Percentiles rank a stretch among this genome's conserved stretches.
Conservation (phyloP, 768 basidiomycete species). For the Trametes villosa region DNA sequence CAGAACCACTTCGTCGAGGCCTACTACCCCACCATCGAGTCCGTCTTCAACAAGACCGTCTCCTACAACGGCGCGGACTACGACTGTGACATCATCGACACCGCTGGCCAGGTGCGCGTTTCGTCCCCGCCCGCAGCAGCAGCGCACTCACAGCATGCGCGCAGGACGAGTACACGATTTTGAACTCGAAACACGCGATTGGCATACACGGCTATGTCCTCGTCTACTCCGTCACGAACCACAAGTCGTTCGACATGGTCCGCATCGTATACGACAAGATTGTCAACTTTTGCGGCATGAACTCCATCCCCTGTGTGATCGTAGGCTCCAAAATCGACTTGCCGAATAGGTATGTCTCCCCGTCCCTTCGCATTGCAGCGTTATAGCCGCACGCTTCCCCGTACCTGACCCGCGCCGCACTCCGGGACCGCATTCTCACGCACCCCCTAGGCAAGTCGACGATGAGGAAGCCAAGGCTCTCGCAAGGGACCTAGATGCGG, state of each 20-base stretch:
- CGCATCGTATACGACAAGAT: constrained; percentile 94
- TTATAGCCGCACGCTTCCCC: constrained; percentile 13
- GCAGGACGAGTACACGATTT: constrained; percentile 94
- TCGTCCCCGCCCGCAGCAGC: constrained; percentile 12
- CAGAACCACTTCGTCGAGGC: constrained; percentile 90
- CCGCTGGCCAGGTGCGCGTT: constrained; percentile 86
- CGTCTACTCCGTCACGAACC: constrained; percentile 91
- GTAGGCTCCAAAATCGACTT: constrained; percentile 94
- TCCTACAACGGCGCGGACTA: constrained; percentile 89
- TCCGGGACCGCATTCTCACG: constrained; percentile 38
- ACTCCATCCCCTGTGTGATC: constrained; percentile 89
- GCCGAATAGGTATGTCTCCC: constrained; percentile 60
- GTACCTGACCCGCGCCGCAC: constrained; percentile 24
- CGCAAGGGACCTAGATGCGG: constrained; percentile 71
- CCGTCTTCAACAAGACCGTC: constrained; percentile 83
- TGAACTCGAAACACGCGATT: constrained; percentile 92
- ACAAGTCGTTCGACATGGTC: constrained; percentile 94
- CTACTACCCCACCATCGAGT: constrained; percentile 96
- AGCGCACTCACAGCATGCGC: background rate
- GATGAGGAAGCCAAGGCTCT: constrained; percentile 74
- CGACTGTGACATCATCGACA: constrained; percentile 97
- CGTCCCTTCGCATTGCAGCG: background rate
- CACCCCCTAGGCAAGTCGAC: constrained; percentile 67
- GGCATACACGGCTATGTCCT: constrained; percentile 97
- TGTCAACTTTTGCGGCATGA: constrained; percentile 80